phyloP scores from a whole-genome alignment of 2,329 filamentous ascomycete genomes.

The Chrysoporthe puriensis region DNA sequence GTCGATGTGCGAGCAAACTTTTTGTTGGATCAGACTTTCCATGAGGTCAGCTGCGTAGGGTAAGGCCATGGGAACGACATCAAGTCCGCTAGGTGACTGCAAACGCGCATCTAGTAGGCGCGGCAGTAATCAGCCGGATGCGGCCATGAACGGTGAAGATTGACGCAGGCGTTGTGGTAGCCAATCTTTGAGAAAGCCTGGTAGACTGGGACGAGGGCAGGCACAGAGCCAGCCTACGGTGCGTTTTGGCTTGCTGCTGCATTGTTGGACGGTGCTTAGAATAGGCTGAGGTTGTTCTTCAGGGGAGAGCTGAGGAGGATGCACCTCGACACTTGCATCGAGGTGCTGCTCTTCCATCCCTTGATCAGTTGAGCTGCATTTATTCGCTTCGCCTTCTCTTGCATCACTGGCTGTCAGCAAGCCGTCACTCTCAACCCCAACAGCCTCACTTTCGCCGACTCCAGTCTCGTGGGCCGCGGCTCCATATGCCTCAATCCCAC shows the following conservation, averaged over 20 bases:
- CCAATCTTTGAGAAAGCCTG: slow-evolving; percentile 1
- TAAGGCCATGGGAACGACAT: slow-evolving; percentile 3
- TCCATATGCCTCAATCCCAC: neutral
- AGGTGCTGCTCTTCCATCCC: neutral
- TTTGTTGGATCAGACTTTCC: slow-evolving; percentile 2
- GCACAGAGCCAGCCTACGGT: neutral
- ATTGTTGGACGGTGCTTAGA: neutral
- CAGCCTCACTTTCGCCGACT: neutral
- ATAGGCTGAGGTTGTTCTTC: neutral
- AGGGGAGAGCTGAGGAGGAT: neutral
- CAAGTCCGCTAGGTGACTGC: slow-evolving; percentile 4
- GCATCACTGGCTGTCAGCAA: neutral
- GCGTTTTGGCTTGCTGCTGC: neutral
- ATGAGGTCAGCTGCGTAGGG: slow-evolving; percentile 2
- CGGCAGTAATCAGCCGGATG: neutral
- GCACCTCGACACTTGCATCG: neutral
- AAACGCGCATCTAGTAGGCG: slow-evolving; percentile 2
- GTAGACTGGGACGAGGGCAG: neutral
- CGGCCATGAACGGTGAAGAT: neutral
- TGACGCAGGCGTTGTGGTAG: slow-evolving; percentile 9
- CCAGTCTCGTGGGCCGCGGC: neutral
- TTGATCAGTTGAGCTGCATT: too few relatives aligned
- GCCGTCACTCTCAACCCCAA: neutral
- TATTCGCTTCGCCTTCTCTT: neutral
- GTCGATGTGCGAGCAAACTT: neutral